These are phyloP conservation scores for Lactarius sanguifluus DNA, from an alignment of 768 basidiomycete genomes.

Conservation along the genomic window DNA sequence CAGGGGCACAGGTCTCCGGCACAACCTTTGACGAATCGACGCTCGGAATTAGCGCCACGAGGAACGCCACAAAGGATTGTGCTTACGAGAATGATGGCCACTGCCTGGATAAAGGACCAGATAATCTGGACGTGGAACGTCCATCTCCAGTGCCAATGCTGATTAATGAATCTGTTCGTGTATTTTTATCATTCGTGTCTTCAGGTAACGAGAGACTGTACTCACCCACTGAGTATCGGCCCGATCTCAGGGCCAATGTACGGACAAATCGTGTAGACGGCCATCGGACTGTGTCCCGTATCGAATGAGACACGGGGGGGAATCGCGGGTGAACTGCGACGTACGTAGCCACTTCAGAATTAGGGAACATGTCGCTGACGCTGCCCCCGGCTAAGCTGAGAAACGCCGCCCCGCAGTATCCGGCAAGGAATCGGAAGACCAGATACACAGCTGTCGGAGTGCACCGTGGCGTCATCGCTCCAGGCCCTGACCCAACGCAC, in stretches of 20 bases:
- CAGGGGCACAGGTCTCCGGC: constrained; percentile 70
- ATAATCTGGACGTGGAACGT: constrained; percentile 70
- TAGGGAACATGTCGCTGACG: constrained; percentile 56
- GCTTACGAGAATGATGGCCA: constrained; percentile 53
- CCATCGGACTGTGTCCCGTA: constrained; percentile 48
- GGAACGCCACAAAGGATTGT: too few species aligned
- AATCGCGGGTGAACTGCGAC: constrained; percentile 31
- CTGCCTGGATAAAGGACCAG: constrained; percentile 60
- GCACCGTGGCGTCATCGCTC: constrained; percentile 1
- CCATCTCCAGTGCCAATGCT: constrained; percentile 72
- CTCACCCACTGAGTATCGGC: constrained; percentile 60
- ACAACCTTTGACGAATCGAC: constrained; percentile 45
- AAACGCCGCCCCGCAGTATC: constrained; percentile 57
- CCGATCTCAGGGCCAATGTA: constrained; percentile 59
- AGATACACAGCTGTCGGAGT: constrained; percentile 53
- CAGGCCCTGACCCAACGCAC: not conserved
- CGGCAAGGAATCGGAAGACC: constrained; percentile 57
- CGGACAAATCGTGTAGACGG: constrained; percentile 51
- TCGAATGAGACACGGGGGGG: not conserved
- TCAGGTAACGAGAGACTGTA: constrained; percentile 14
- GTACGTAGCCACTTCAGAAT: constrained; percentile 59
- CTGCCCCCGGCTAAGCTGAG: constrained; percentile 61
- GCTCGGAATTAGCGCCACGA: not conserved
- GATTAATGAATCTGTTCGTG: constrained; percentile 14
- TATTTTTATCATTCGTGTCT: not conserved